Evolutionary conservation across 306 rosid genomes (phyloP), one percentile per base, ranked within the genome.

Genomic region (Gastrolobium villosum): DNA sequence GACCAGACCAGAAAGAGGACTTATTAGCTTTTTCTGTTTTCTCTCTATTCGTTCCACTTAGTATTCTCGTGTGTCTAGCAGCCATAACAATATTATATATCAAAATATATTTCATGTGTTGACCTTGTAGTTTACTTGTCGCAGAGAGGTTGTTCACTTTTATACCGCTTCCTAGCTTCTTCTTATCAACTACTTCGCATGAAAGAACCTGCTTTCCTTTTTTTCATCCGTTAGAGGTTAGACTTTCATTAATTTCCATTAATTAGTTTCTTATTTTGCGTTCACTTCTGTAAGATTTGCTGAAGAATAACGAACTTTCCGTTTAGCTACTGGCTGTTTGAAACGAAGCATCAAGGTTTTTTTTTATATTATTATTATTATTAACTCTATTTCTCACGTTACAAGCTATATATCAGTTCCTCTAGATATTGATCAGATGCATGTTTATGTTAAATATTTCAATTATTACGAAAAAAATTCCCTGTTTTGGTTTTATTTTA

Each of bases 121-220:
- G 76, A 70, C 84, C 84, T 68, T 52, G 64, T 75, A 41, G 6
- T 83, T 40, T 65, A 4, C 55, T 67, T 65, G 77, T 71, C 10
- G 14, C 32, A 5, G 45, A 61, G 8, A 61, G 8, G 35, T 45
- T 44, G 50, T 78, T 70, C 34, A 20, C 2, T 20, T 67, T 56
- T 54, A 43, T 77, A 14, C 34, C 9, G 3, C 39, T 34, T 13
- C 8, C 45, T 39, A 8, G 6, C 34, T 50, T 52, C 31, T 62
- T 39, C 30, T 39, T 48, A 67, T 31, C 56, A 67, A 30, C 10
- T 4, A 4, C 28, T 43, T 35, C 62, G 40, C 5, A n/a, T 65
- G 20, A 10, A 37, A 37, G 2, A 14, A 49, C 28, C 48, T 65
- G 36, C 53, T 20, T 57, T n/a, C 11, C 8, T 69, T 39, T 26